Percentiles rank a stretch among this genome's conserved stretches.
These are phyloP conservation scores for Chlamydomonas sp. DNA, from an alignment of 139 green algal genomes.

Conservation along the genomic window DNA sequence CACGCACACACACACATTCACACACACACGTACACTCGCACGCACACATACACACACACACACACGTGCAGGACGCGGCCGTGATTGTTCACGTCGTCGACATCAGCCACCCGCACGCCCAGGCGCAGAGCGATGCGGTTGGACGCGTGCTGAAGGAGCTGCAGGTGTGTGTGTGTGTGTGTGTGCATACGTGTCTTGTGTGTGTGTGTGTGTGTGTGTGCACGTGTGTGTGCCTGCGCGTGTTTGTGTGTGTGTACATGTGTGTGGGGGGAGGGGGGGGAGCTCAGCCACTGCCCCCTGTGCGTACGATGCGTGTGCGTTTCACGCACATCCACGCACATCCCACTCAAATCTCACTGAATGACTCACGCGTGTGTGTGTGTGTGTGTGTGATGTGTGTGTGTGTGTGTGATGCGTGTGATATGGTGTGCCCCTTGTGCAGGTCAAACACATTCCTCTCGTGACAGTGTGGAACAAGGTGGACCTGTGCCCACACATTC, in stretches of 20 bases:
- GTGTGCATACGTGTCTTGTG: slow-evolving; percentile 46
- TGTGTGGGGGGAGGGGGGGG: no score
- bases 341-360: no score
- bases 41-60: neutral
- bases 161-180: neutral
- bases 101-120: slow-evolving; percentile 62
- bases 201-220: no score
- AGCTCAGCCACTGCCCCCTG: no score
- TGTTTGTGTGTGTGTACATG: no score
- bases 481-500: slow-evolving; percentile 55
- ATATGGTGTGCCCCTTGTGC: no score
- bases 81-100: slow-evolving; percentile 92
- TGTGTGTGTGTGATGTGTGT: no score
- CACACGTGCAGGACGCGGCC: slow-evolving; percentile 41
- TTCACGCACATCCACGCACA: no score
- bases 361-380: no score
- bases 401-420: no score
- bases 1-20: neutral
- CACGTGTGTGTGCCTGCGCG: no score
- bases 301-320: no score
- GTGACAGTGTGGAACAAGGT: slow-evolving; percentile 95
- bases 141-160: slow-evolving; percentile 29
- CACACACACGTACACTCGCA: neutral
- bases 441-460: slow-evolving; percentile 52
- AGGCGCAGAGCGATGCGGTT: slow-evolving; percentile 69